A percentile compares a stretch with the other conserved stretches of the same genome.
phyloP scores from a whole-genome alignment of 2,329 filamentous ascomycete genomes.

The Hypoxylon sp. region DNA sequence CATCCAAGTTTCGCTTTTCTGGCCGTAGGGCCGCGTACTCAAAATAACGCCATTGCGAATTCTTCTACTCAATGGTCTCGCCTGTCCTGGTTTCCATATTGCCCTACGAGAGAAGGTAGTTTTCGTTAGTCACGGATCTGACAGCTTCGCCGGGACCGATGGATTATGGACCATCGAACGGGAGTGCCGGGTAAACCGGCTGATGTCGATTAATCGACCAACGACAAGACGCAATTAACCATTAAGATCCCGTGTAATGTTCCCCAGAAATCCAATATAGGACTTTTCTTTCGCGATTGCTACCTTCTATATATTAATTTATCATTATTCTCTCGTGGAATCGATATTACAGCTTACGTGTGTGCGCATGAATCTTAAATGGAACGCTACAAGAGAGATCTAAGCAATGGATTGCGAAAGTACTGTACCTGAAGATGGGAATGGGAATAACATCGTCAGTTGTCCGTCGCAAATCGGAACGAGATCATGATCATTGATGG shows the following conservation, averaged over 20 bases:
- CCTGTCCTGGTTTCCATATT: slow-evolving; percentile 19
- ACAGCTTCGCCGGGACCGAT: slow-evolving; percentile 20
- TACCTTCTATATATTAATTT: slow-evolving; percentile 25
- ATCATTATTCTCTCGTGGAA: slow-evolving; percentile 23
- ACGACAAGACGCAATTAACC: slow-evolving; percentile 17
- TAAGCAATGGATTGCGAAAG: slow-evolving; percentile 29
- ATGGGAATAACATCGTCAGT: background rate
- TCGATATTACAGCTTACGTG: slow-evolving; percentile 36
- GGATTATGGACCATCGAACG: slow-evolving; percentile 16
- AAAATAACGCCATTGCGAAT: slow-evolving; percentile 29
- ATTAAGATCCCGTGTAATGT: slow-evolving; percentile 21
- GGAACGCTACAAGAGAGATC: slow-evolving; percentile 23
- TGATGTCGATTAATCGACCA: slow-evolving; percentile 27
- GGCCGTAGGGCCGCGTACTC: slow-evolving; percentile 26
- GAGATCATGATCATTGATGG: no score
- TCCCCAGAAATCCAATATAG: slow-evolving; percentile 34
- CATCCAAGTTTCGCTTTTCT: slow-evolving; percentile 1
- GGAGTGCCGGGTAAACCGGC: slow-evolving; percentile 35
- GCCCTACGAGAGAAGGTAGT: slow-evolving; percentile 24
- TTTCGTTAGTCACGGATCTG: slow-evolving; percentile 31
- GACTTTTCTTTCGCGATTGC: slow-evolving; percentile 18
- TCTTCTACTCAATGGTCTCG: slow-evolving; percentile 20
- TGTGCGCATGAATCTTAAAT: slow-evolving; percentile 31
- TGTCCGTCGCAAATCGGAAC: slow-evolving; percentile 13
- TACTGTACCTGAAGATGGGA: no score